Conservation (phyloP, 2,329 filamentous ascomycete genomes). For the Metarhizium guizhouense region DNA sequence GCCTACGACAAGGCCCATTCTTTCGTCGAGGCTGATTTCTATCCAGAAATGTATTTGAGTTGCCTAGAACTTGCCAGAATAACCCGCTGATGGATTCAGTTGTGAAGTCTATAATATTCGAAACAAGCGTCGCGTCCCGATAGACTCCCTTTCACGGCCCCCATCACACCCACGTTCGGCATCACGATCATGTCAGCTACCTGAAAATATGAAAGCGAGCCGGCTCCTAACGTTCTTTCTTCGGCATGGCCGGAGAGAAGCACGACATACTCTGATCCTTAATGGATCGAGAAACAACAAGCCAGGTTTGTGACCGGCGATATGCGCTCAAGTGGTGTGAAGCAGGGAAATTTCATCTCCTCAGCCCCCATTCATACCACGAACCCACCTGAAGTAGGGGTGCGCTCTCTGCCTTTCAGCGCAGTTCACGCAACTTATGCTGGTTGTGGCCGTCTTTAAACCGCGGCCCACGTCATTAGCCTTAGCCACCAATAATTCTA, state of each 20-base stretch:
- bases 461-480: neutral
- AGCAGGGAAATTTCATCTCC: too few species aligned
- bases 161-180: neutral
- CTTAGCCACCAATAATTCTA: neutral
- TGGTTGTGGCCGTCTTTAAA: neutral
- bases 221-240: neutral
- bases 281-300: neutral
- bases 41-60: neutral
- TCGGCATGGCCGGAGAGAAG: neutral
- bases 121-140: neutral
- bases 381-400: neutral
- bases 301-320: neutral
- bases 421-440: neutral
- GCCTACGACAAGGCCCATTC: neutral
- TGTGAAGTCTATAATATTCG: neutral
- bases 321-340: neutral
- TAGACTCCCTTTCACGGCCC: too few species aligned
- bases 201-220: neutral
- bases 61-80: neutral
- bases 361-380: neutral
- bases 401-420: neutral
- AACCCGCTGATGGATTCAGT: too few species aligned
- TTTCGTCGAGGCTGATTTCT: neutral
- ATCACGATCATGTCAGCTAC: neutral
- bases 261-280: neutral